Conservation (phyloP, 2,329 filamentous ascomycete species). For the Aaosphaeria arxii region DNA sequence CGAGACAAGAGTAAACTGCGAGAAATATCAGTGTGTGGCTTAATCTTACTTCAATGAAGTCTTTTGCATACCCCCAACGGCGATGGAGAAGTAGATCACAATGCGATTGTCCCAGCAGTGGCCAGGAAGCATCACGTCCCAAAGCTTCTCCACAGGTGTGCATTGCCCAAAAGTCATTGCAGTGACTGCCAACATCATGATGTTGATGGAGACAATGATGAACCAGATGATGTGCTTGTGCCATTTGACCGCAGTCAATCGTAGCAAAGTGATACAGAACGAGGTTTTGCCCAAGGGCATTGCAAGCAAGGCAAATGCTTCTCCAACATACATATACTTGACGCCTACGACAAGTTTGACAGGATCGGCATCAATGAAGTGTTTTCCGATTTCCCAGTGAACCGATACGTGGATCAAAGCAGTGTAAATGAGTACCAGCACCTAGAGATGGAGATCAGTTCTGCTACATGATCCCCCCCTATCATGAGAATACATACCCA, state of each 20-base stretch:
- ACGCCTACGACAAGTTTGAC: background rate
- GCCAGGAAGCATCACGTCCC: conserved; percentile 4
- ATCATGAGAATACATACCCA: conserved; percentile 3
- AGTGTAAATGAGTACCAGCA: conserved; percentile 4
- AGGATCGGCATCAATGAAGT: conserved; percentile 3
- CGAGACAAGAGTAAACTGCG: conserved; percentile 8
- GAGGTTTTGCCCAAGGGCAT: conserved; percentile 10
- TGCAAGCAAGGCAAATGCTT: conserved; percentile 9
- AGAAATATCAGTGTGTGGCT: too few relatives aligned
- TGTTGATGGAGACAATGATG: conserved; percentile 9
- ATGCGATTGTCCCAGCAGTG: conserved; percentile 5
- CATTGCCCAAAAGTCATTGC: conserved; percentile 7
- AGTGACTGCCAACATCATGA: conserved; percentile 3
- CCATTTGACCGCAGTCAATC: conserved; percentile 5
- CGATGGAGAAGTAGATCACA: conserved; percentile 2
- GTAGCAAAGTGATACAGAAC: conserved; percentile 9
- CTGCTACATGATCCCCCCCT: too few relatives aligned
- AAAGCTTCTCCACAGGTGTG: conserved; percentile 6
- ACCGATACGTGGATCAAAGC: conserved; percentile 5
- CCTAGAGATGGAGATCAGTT: conserved; percentile 1
- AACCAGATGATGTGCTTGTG: conserved; percentile 11
- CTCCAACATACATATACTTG: conserved; percentile 10
- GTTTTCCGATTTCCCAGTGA: conserved; percentile 9
- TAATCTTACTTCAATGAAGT: too few relatives aligned
- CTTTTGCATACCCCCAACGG: background rate